phyloP scores from a whole-genome alignment of 192 early-diverging fungal genomes.

The Dissophora globulifera region DNA sequence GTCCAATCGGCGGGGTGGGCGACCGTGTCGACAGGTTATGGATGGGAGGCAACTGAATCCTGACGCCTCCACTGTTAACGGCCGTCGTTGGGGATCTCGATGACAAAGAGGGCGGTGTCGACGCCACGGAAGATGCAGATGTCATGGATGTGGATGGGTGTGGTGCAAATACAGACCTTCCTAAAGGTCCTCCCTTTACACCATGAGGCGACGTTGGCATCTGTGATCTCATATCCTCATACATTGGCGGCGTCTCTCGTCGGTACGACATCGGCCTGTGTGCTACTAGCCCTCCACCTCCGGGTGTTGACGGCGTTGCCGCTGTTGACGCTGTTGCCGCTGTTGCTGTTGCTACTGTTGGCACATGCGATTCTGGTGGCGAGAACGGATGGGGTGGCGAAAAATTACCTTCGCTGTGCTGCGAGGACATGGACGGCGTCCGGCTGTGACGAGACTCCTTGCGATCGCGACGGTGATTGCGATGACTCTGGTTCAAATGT shows the following conservation, averaged over 20 bases:
- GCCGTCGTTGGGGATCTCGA: neutral
- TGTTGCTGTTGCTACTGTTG: neutral
- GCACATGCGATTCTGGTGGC: slow-evolving; percentile 9
- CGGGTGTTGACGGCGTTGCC: too few relatives aligned
- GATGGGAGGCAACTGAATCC: slow-evolving; percentile 35
- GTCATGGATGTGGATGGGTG: too few relatives aligned
- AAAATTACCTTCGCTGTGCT: slow-evolving; percentile 31
- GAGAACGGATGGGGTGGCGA: slow-evolving; percentile 38
- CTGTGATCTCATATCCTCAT: too few relatives aligned
- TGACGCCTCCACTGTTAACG: neutral
- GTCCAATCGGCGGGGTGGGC: neutral
- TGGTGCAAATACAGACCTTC: too few relatives aligned
- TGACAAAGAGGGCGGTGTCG: neutral
- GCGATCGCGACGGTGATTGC: neutral
- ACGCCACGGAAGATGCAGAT: too few relatives aligned
- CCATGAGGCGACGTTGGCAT: too few relatives aligned
- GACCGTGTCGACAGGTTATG: slow-evolving; percentile 27
- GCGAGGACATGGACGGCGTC: slow-evolving; percentile 44
- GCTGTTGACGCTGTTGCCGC: too few relatives aligned
- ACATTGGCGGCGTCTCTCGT: too few relatives aligned
- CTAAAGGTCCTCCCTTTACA: too few relatives aligned
- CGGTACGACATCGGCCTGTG: too few relatives aligned
- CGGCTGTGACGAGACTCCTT: slow-evolving; percentile 10
- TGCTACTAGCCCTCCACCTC: too few relatives aligned
- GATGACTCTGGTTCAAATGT: too few relatives aligned